Percentiles rank a stretch among this genome's conserved stretches.
Evolutionary conservation across 1,139 yeast species (phyloP).

Genomic region (Protomyces lactucae-debilis): DNA sequence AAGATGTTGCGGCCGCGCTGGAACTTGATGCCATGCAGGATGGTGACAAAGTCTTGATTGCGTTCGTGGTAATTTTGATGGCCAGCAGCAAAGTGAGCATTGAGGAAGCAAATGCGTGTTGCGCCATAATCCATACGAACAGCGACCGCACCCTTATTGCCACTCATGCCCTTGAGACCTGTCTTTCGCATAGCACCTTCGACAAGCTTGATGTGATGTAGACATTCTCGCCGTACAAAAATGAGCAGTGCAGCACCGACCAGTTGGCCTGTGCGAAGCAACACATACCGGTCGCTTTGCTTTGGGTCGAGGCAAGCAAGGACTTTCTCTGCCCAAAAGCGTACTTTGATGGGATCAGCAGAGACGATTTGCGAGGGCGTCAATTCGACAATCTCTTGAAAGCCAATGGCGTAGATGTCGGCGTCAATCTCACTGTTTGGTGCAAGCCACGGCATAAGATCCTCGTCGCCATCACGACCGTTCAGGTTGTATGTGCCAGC

Average conservation of each 20-base stretch:
- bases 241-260: slow-evolving; percentile 85
- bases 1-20: slow-evolving; percentile 61
- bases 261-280: slow-evolving; percentile 79
- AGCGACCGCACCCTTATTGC: slow-evolving; percentile 89
- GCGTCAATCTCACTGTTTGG: slow-evolving; percentile 56
- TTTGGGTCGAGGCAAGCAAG: slow-evolving; percentile 50
- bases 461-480: slow-evolving; percentile 52
- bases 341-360: slow-evolving; percentile 65
- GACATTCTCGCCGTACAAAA: slow-evolving; percentile 60
- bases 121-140: slow-evolving; percentile 72
- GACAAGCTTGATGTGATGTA: slow-evolving; percentile 62
- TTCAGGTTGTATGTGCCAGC: slow-evolving; percentile 87
- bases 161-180: slow-evolving; percentile 86
- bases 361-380: slow-evolving; percentile 85
- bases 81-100: slow-evolving; percentile 95
- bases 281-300: slow-evolving; percentile 48
- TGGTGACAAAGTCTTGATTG: slow-evolving; percentile 78
- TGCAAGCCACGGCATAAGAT: slow-evolving; percentile 70
- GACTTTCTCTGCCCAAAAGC: slow-evolving; percentile 74
- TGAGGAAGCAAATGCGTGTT: slow-evolving; percentile 75
- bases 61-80: slow-evolving; percentile 76
- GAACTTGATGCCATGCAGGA: slow-evolving; percentile 71
- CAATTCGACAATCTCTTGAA: slow-evolving; percentile 89
- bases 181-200: slow-evolving; percentile 81
- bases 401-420: slow-evolving; percentile 75